A percentile compares a stretch with the other conserved stretches of the same genome.
These are phyloP conservation scores for Cryphonectria parasitica DNA, from an alignment of 2,329 filamentous ascomycete genomes.

Conservation along the genomic window DNA sequence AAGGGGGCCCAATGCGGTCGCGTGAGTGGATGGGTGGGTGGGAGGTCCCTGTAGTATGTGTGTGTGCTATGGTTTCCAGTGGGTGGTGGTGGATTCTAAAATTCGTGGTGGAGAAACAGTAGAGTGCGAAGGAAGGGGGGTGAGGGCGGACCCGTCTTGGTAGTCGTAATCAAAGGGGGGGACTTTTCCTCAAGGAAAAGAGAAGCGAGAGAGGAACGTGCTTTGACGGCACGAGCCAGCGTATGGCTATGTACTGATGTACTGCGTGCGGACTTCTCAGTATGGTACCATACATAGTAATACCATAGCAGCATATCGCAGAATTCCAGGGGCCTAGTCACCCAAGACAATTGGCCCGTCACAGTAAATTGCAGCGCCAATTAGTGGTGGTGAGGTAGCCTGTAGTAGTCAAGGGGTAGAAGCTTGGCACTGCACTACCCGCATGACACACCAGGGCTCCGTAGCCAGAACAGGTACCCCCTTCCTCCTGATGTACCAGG, in stretches of 20 bases:
- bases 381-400: conserved; percentile 5
- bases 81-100: conserved; percentile 15
- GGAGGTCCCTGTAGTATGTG: no score
- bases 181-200: not conserved
- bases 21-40: conserved; percentile 6
- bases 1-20: conserved; percentile 12
- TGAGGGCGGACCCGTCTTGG: conserved; percentile 21
- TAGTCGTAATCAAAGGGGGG: conserved; percentile 30
- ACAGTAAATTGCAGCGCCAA: conserved; percentile 21
- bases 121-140: conserved; percentile 22
- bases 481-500: not conserved
- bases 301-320: not conserved
- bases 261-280: not conserved
- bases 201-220: not conserved
- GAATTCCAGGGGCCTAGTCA: conserved; percentile 1
- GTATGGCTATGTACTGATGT: not conserved
- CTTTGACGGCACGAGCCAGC: not conserved
- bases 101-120: conserved; percentile 23
- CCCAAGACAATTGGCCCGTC: conserved; percentile 16
- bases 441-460: not conserved
- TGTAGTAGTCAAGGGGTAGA: conserved; percentile 16
- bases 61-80: not conserved
- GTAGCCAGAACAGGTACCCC: not conserved
- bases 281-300: not conserved
- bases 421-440: conserved; percentile 15